Conservation (phyloP, 1,284 basidiomycete species). For the Pyrrhoderma lamaoense region DNA sequence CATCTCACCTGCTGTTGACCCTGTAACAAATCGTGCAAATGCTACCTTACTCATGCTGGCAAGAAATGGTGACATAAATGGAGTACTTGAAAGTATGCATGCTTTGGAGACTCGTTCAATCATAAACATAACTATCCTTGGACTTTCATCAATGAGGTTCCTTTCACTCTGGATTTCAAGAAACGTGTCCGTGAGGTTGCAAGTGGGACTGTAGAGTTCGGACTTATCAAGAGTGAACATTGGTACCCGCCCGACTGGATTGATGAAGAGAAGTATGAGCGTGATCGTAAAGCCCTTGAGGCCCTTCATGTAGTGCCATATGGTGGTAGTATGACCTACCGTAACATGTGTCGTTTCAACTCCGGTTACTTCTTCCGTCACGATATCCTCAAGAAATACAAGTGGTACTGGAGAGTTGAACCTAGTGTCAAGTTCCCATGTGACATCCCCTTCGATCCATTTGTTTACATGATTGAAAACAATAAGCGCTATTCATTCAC, state of each 20-base stretch:
- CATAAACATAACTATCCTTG: conserved; percentile 20
- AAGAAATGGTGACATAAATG: conserved; percentile 34
- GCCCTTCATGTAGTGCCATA: conserved; percentile 2
- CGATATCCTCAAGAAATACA: conserved; percentile 36
- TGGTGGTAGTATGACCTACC: conserved; percentile 19
- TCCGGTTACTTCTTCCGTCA: conserved; percentile 49
- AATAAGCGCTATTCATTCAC: conserved; percentile 56
- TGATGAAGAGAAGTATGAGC: conserved; percentile 49
- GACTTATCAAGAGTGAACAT: conserved; percentile 41
- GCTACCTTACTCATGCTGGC: conserved; percentile 40
- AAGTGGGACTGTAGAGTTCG: conserved; percentile 39
- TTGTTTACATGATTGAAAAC: conserved; percentile 67
- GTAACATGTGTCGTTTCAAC: conserved; percentile 46
- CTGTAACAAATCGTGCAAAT: conserved; percentile 26
- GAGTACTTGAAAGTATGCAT: conserved; percentile 30
- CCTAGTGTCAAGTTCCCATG: conserved; percentile 71
- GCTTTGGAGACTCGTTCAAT: conserved; percentile 20
- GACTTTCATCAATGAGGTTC: conserved; percentile 38
- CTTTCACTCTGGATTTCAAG: conserved; percentile 41
- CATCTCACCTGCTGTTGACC: conserved; percentile 3
- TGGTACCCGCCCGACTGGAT: conserved; percentile 58
- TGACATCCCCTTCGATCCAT: conserved; percentile 67
- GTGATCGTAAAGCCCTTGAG: conserved; percentile 32
- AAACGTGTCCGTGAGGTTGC: conserved; percentile 23
- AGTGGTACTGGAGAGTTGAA: conserved; percentile 65